Evolutionary conservation across 768 basidiomycete genomes (phyloP), one percentile per base, ranked within the genome.

Genomic region (Porphyrellus cyaneotinctus): DNA sequence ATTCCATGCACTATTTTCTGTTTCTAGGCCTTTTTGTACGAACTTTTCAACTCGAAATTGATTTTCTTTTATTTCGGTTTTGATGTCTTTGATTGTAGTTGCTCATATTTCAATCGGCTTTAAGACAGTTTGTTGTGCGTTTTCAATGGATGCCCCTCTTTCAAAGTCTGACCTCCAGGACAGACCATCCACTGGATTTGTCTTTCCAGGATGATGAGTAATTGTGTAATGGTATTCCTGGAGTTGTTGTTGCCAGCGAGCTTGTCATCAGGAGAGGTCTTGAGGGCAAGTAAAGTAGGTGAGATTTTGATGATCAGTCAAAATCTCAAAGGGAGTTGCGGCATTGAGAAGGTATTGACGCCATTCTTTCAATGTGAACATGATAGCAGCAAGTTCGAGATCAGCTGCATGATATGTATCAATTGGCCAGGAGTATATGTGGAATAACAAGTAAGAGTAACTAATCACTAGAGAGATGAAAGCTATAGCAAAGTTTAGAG

Each of bases 91-190:
- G 52, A 31, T 18, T 60, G n/a, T n/a, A n/a, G n/a, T n/a, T n/a
- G n/a, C n/a, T n/a, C n/a, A n/a, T n/a, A n/a, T n/a, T n/a, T n/a
- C n/a, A n/a, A n/a, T n/a, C n/a, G n/a, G n/a, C n/a, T n/a, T n/a
- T n/a, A n/a, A n/a, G 54, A 0, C 32, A 23, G 22, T 62, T 57
- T 1, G 58, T 47, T 5, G 60, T 18, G 2, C 5, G 14, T 15
- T 15, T 17, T 35, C 15, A 35, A 15, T 17, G 7, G 22, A 6
- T 14, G 13, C 5, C 12, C 11, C 38, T 20, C 12, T 23, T 14
- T 24, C 38, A 32, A 31, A 49, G 17, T 43, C 42, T 12, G 49
- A 9, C 33, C 26, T 26, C 20, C 11, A 0, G 0, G 51, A 52
- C 4, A 53, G 41, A 32, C 12, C 5, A 20, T 53, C 47, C 0